phyloP scores from a whole-genome alignment of 208 protist genomes.

The Trypanosomatidae sp. region DNA sequence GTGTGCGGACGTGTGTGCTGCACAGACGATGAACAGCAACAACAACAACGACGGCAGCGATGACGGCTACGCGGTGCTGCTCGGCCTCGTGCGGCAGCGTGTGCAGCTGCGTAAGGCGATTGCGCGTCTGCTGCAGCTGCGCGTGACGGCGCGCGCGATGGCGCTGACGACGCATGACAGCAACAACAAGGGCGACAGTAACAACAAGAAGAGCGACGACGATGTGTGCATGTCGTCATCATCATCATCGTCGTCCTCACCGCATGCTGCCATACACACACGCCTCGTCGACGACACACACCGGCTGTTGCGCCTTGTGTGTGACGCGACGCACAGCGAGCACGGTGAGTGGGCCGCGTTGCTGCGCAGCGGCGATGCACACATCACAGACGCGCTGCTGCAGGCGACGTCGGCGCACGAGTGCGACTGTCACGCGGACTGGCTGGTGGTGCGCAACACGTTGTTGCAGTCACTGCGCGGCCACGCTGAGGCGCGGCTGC shows the following conservation, averaged over 20 bases:
- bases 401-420: conserved; percentile 9
- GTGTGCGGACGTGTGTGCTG: too few relatives aligned
- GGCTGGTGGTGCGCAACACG: conserved; percentile 30
- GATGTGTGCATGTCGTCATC: too few relatives aligned
- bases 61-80: conserved; percentile 20
- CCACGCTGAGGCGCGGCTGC: conserved; percentile 16
- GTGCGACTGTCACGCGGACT: too few relatives aligned
- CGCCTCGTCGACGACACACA: conserved; percentile 22
- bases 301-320: conserved; percentile 34
- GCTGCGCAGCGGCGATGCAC: conserved; percentile 8
- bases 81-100: conserved; percentile 30
- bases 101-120: conserved; percentile 19
- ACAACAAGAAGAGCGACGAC: conserved; percentile 31
- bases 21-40: too few relatives aligned
- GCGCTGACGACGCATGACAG: too few relatives aligned
- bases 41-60: conserved; percentile 26
- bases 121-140: conserved; percentile 35
- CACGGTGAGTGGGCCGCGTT: conserved; percentile 19
- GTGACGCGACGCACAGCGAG: conserved; percentile 10
- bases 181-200: too few relatives aligned
- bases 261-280: too few relatives aligned
- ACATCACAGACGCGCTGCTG: too few relatives aligned
- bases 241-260: too few relatives aligned
- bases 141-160: conserved; percentile 16
- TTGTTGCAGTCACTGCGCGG: conserved; percentile 19